phyloP scores from a whole-genome alignment of 2,329 filamentous ascomycete species.

The Phialophora expanda region DNA sequence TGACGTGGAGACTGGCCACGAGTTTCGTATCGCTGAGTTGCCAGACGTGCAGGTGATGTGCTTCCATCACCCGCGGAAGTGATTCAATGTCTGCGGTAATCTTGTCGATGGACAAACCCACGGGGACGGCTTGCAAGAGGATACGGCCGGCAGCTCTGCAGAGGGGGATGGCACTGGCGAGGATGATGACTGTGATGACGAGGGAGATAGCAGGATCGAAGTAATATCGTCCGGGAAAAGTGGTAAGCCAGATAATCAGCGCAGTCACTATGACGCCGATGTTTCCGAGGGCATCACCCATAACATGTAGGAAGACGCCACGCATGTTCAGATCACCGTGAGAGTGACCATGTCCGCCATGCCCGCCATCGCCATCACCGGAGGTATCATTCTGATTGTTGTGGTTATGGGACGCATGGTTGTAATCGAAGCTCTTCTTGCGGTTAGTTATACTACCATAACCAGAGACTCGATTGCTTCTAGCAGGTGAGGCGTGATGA shows the following conservation, averaged over 20 bases:
- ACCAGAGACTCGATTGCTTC: slow-evolving; percentile 32
- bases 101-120: slow-evolving; percentile 83
- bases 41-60: slow-evolving; percentile 97
- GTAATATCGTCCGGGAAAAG: slow-evolving; percentile 81
- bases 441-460: slow-evolving; percentile 37
- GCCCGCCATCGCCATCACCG: slow-evolving; percentile 60
- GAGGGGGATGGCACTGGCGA: slow-evolving; percentile 57
- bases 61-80: slow-evolving; percentile 83
- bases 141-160: slow-evolving; percentile 70
- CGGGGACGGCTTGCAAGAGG: slow-evolving; percentile 89
- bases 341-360: slow-evolving; percentile 73
- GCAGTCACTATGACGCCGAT: slow-evolving; percentile 64
- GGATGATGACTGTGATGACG: slow-evolving; percentile 81
- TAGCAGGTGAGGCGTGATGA: slow-evolving; percentile 38
- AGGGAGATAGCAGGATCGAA: slow-evolving; percentile 91
- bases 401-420: slow-evolving; percentile 79
- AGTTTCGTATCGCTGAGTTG: slow-evolving; percentile 94
- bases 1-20: slow-evolving; percentile 90
- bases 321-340: slow-evolving; percentile 94
- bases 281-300: slow-evolving; percentile 56
- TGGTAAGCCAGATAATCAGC: slow-evolving; percentile 88
- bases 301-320: slow-evolving; percentile 70
- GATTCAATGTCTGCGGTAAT: slow-evolving; percentile 89
- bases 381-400: slow-evolving; percentile 69
- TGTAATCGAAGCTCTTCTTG: slow-evolving; percentile 44